Conservation (phyloP, 2,329 filamentous ascomycete species). For the Ophiocordyceps camponoti-leonardi region DNA sequence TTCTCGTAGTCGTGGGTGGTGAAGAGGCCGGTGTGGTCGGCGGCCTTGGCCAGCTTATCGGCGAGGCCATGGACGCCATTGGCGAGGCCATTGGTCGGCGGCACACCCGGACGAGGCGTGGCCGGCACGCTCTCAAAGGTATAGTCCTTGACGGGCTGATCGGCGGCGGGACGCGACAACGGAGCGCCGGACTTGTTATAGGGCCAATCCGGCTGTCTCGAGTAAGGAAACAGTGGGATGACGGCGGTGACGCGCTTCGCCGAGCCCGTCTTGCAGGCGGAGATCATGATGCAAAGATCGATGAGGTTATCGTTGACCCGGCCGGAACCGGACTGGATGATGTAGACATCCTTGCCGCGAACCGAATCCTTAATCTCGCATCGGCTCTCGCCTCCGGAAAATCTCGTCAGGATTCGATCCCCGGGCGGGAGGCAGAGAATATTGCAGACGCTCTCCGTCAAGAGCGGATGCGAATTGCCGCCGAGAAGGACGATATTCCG, state of each 20-base stretch:
- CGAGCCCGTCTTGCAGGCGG: conserved; percentile 55
- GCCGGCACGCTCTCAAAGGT: conserved; percentile 87
- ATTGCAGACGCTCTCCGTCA: conserved; percentile 75
- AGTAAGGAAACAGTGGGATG: conserved; percentile 92
- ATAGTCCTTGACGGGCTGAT: conserved; percentile 38
- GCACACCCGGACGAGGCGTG: conserved; percentile 59
- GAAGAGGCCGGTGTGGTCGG: conserved; percentile 25
- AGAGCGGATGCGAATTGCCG: conserved; percentile 78
- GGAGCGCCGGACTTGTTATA: conserved; percentile 85
- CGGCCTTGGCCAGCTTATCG: conserved; percentile 52
- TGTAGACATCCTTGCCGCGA: conserved; percentile 95
- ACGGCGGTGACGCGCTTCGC: conserved; percentile 89
- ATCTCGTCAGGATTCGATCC: conserved; percentile 74
- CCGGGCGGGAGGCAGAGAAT: conserved; percentile 75
- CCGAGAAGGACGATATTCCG: conserved; percentile 89
- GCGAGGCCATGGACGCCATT: conserved; percentile 55
- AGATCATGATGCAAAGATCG: conserved; percentile 97
- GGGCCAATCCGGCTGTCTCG: conserved; percentile 90
- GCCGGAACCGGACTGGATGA: conserved; percentile 83
- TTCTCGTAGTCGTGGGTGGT: conserved; percentile 51
- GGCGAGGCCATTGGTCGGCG: conserved; percentile 44
- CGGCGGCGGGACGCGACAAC: conserved; percentile 57
- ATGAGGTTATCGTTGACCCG: conserved; percentile 97
- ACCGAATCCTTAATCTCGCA: conserved; percentile 92
- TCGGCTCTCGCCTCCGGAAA: conserved; percentile 85